Evolutionary conservation across 495 filamentous ascomycete species (phyloP), one percentile per base, ranked within the genome.

Genomic region (Tuber umbilicatum): DNA sequence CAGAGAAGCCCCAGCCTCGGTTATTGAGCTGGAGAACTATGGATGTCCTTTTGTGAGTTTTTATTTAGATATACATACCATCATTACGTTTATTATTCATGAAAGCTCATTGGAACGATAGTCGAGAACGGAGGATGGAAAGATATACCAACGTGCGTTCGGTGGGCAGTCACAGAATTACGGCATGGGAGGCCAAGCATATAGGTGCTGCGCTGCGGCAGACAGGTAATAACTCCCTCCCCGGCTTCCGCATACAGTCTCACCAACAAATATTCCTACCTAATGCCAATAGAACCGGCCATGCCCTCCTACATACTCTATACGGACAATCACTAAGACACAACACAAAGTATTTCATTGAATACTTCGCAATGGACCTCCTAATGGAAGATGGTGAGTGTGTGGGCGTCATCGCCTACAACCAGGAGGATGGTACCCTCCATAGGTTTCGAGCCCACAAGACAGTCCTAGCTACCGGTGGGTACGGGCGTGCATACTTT

Each of bases 341-440:
- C 86, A 96, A 97, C 86, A 97, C 94, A 81, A 97, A 97, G 86
- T 98, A 97, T 88, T 97, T 98, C 86, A 97, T 98, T 83, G 94
- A 98, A 86, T 98, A 93, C 88, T 98, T 98, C 85, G 94, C 93
- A 75, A 87, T 97, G 74, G 94, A 98, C 84, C 86, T 98, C 84
- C 89, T 98, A 81, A 98, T 97, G 94, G 91, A 97, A 85, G 91
- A 93, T 82, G 95, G 95, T 73, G 91, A 93, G 84, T 98, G 94
- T 87, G 92, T 93, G 75, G 94, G 94, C 87, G 93, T 98, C 78
- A 87, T 97, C 76, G 94, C 94, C 74, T 97, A 97, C 85, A 97
- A 97, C 87, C 94, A 97, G 87, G 94, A 98, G 86, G 94, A 98
- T 82, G 94, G 94, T 78, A 98, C 94, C 27, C 89, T 98, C 70